phyloP scores from a whole-genome alignment of 2,329 filamentous ascomycete genomes.

The Septoria petroselini region DNA sequence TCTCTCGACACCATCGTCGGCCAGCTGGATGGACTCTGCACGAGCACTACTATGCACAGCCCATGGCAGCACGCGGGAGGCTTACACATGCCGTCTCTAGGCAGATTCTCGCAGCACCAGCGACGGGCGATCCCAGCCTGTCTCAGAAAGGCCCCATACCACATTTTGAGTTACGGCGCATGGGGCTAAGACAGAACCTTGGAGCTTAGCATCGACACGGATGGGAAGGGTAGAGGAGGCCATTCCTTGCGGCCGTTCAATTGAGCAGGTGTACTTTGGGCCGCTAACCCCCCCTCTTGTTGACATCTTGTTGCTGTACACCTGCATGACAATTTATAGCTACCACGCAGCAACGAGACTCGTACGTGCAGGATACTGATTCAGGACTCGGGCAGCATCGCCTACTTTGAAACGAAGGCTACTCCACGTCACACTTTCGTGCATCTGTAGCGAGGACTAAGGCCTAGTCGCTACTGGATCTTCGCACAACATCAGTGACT shows the following conservation, averaged over 20 bases:
- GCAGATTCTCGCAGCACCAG: slow-evolving; percentile 11
- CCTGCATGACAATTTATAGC: background rate
- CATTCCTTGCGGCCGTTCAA: slow-evolving; percentile 8
- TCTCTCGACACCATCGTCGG: slow-evolving; percentile 12
- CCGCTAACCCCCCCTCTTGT: slow-evolving; percentile 5
- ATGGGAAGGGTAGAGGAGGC: slow-evolving; percentile 14
- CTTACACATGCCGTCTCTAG: slow-evolving; percentile 15
- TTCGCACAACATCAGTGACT: background rate
- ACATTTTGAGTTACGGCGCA: slow-evolving; percentile 24
- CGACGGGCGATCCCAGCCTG: slow-evolving; percentile 23
- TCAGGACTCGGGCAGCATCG: slow-evolving; percentile 15
- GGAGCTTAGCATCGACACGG: slow-evolving; percentile 20
- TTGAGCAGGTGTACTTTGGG: slow-evolving; percentile 3
- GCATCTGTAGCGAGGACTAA: slow-evolving; percentile 4
- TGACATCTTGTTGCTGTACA: background rate
- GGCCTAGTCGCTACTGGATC: slow-evolving; percentile 2
- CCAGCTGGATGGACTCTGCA: slow-evolving; percentile 7
- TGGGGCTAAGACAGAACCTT: slow-evolving; percentile 24
- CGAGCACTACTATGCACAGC: slow-evolving; percentile 9
- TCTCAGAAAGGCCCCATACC: slow-evolving; percentile 21
- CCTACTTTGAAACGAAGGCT: slow-evolving; percentile 13
- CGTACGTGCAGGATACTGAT: slow-evolving; percentile 12
- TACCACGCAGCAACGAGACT: background rate
- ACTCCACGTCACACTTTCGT: slow-evolving; percentile 5
- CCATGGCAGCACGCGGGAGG: slow-evolving; percentile 11